phyloP scores from a whole-genome alignment of 2,329 filamentous ascomycete species.

The Tricladium varicosporioides region DNA sequence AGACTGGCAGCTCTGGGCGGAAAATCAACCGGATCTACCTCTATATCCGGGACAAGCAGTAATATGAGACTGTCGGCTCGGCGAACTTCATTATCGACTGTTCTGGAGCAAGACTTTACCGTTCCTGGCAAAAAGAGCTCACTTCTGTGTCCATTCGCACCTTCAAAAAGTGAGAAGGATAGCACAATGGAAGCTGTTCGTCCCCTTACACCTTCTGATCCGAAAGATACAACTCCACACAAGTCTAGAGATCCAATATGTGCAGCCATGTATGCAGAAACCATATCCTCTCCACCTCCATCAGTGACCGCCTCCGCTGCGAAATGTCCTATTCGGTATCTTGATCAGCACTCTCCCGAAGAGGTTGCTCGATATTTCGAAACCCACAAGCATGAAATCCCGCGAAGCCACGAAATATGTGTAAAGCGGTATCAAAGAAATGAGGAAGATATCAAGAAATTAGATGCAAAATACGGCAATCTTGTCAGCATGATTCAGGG shows the following conservation, averaged over 20 bases:
- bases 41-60: constrained; percentile 39
- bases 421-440: constrained; percentile 86
- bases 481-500: constrained; percentile 93
- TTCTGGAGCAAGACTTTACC: constrained; percentile 87
- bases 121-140: constrained; percentile 77
- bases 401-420: constrained; percentile 90
- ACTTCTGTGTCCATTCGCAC: constrained; percentile 77
- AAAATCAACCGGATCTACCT: constrained; percentile 43
- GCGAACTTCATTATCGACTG: constrained; percentile 58
- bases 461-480: constrained; percentile 87
- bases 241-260: constrained; percentile 59
- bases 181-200: constrained; percentile 26
- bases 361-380: constrained; percentile 93
- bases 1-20: constrained; percentile 48
- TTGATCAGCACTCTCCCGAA: constrained; percentile 89
- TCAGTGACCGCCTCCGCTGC: constrained; percentile 51
- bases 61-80: constrained; percentile 40
- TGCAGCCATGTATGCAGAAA: constrained; percentile 61
- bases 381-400: constrained; percentile 91
- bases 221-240: constrained; percentile 44
- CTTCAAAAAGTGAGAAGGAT: constrained; percentile 17
- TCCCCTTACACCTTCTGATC: constrained; percentile 29
- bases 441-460: constrained; percentile 77
- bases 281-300: constrained; percentile 41
- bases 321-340: constrained; percentile 88